Evolutionary conservation across 495 filamentous ascomycete species (phyloP).

Genomic region (Chaetomium tenue): DNA sequence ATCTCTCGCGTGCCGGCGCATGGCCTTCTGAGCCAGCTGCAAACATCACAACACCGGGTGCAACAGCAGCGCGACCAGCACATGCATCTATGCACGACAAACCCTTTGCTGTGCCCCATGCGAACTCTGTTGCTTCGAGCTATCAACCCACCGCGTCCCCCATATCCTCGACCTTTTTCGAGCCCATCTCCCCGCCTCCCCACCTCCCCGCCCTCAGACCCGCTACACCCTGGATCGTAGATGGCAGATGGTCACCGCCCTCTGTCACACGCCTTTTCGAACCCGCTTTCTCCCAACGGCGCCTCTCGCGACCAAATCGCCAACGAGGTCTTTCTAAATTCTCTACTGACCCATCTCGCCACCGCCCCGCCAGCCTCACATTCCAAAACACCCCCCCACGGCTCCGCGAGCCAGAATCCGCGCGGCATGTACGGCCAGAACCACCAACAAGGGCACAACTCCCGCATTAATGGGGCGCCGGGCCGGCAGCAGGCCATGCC

Average conservation of each 20-base stretch:
- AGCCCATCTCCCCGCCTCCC: constrained; percentile 10
- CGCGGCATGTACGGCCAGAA: constrained; percentile 79
- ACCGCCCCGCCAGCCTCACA: constrained; percentile 37
- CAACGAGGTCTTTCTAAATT: constrained; percentile 34
- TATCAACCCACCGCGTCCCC: constrained; percentile 19
- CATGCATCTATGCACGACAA: constrained; percentile 38
- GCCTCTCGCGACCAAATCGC: constrained; percentile 30
- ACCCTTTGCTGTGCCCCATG: constrained; percentile 35
- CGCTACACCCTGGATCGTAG: constrained; percentile 40
- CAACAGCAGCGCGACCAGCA: constrained; percentile 28
- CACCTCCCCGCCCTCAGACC: constrained; percentile 3
- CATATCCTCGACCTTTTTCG: constrained; percentile 16
- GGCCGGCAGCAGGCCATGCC: constrained; percentile 47
- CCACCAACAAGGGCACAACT: constrained; percentile 78
- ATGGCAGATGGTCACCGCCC: constrained; percentile 86
- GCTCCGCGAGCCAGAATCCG: constrained; percentile 65
- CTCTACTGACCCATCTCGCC: constrained; percentile 35
- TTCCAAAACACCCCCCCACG: constrained; percentile 70
- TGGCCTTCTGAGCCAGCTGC: constrained; percentile 32
- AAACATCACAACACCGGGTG: constrained; percentile 10
- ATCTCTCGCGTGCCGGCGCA: constrained; percentile 24
- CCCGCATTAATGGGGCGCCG: constrained; percentile 58
- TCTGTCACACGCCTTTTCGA: constrained; percentile 57
- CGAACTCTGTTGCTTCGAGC: constrained; percentile 28
- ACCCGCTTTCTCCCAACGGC: constrained; percentile 31